Evolutionary conservation across 1,284 basidiomycete species (phyloP).

Genomic region (Sporisorium scitamineum): DNA sequence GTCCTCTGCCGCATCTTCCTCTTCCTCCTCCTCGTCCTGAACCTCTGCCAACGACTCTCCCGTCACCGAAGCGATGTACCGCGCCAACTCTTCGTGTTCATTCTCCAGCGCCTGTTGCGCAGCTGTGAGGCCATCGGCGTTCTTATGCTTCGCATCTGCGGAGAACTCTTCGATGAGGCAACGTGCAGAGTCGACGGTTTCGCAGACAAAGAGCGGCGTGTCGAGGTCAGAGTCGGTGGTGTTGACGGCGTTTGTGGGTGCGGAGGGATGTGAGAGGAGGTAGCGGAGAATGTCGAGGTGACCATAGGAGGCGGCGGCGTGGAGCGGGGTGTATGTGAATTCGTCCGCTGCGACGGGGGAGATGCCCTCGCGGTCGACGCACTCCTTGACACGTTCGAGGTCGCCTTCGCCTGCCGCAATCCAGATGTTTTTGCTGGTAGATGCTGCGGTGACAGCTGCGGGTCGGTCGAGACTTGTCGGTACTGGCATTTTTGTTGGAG

Average conservation of each 20-base stretch:
- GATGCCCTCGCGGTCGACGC: constrained; percentile 55
- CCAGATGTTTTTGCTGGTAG: constrained; percentile 63
- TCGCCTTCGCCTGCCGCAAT: constrained; percentile 67
- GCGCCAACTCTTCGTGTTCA: constrained; percentile 54
- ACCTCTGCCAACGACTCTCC: constrained; percentile 48
- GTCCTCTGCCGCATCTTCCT: constrained; percentile 13
- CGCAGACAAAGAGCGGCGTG: constrained; percentile 67
- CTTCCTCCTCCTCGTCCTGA: constrained; percentile 29
- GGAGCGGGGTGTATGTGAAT: constrained; percentile 65
- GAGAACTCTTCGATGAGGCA: constrained; percentile 62
- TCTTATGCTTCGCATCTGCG: constrained; percentile 58
- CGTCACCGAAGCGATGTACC: constrained; percentile 53
- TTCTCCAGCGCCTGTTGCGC: constrained; percentile 61
- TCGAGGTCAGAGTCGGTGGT: constrained; percentile 63
- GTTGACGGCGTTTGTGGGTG: constrained; percentile 47
- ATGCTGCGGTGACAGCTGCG: constrained; percentile 1
- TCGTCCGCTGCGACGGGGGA: constrained; percentile 57
- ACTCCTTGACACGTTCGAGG: constrained; percentile 56
- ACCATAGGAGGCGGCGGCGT: constrained; percentile 67
- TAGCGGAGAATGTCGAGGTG: constrained; percentile 59
- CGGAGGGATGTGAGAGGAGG: constrained; percentile 54
- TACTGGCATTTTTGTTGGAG: constrained; percentile 42
- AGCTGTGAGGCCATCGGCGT: constrained; percentile 59
- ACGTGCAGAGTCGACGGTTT: constrained; percentile 53
- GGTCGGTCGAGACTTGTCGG: constrained; percentile 26